Evolutionary conservation across 2,329 filamentous ascomycete species (phyloP).

Genomic region (Colletotrichum trifolii): DNA sequence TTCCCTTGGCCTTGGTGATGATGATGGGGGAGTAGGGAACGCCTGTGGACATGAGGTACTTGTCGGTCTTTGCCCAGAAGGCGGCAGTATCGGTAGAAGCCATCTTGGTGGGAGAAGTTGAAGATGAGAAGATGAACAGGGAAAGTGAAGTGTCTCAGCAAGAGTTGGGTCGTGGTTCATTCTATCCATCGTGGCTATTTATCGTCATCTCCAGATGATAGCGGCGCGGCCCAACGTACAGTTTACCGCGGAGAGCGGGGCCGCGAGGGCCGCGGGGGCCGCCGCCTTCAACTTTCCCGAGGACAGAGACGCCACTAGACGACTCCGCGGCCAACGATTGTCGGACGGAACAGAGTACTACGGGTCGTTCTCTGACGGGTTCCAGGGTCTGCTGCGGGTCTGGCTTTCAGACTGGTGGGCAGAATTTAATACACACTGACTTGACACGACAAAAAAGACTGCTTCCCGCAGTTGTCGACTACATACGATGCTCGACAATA

Average conservation of each 20-base stretch:
- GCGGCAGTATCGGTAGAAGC: slow-evolving; percentile 21
- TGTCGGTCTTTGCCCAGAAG: slow-evolving; percentile 50
- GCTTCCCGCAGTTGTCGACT: too few species aligned
- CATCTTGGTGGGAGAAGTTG: background rate
- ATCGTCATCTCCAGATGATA: background rate
- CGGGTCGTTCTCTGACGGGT: background rate
- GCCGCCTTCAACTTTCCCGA: slow-evolving; percentile 8
- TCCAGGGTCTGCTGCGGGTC: background rate
- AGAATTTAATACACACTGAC: too few species aligned
- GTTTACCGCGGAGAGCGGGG: slow-evolving; percentile 29
- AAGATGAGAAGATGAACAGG: background rate
- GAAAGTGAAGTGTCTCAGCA: too few species aligned
- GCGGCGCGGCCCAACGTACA: background rate
- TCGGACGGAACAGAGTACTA: background rate
- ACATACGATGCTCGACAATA: too few species aligned
- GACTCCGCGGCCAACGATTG: slow-evolving; percentile 12
- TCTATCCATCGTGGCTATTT: slow-evolving; percentile 14
- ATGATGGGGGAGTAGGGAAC: slow-evolving; percentile 52
- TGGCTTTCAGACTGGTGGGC: background rate
- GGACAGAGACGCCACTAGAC: background rate
- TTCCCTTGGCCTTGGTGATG: slow-evolving; percentile 57
- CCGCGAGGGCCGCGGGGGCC: background rate
- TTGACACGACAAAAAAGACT: too few species aligned
- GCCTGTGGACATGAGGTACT: slow-evolving; percentile 55
- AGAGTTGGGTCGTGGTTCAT: background rate